Evolutionary conservation across 805 yeast species (phyloP).

Genomic region (Yarrowia sp.): DNA sequence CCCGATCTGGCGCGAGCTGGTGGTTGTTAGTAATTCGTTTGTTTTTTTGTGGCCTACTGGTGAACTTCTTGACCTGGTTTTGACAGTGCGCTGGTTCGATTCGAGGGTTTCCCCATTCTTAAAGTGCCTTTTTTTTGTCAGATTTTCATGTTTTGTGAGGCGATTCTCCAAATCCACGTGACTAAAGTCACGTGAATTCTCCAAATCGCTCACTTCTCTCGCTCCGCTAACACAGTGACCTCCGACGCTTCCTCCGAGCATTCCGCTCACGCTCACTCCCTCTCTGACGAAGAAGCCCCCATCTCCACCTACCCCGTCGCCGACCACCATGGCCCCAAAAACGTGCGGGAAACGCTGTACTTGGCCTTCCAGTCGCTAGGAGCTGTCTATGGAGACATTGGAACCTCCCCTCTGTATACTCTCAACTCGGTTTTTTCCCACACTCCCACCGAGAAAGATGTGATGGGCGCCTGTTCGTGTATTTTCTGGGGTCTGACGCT

Average conservation of each 20-base stretch:
- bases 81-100: too few species aligned
- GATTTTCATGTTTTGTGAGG: too few species aligned
- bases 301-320: not conserved
- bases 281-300: constrained; percentile 16
- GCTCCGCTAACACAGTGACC: not conserved
- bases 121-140: too few species aligned
- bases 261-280: not conserved
- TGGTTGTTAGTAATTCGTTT: too few species aligned
- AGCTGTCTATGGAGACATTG: constrained; percentile 52
- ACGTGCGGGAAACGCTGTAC: not conserved
- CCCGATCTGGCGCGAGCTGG: too few species aligned
- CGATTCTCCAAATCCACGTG: too few species aligned
- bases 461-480: constrained; percentile 23
- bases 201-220: too few species aligned
- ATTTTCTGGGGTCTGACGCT: constrained; percentile 56
- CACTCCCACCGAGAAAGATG: not conserved
- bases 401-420: constrained; percentile 18
- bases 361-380: constrained; percentile 51
- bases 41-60: too few species aligned
- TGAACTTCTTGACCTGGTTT: too few species aligned
- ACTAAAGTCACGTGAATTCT: not conserved
- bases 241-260: not conserved
- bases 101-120: too few species aligned
- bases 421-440: not conserved
- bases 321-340: not conserved